Conservation (phyloP, 768 basidiomycete genomes). For the Crucibulum laeve region DNA sequence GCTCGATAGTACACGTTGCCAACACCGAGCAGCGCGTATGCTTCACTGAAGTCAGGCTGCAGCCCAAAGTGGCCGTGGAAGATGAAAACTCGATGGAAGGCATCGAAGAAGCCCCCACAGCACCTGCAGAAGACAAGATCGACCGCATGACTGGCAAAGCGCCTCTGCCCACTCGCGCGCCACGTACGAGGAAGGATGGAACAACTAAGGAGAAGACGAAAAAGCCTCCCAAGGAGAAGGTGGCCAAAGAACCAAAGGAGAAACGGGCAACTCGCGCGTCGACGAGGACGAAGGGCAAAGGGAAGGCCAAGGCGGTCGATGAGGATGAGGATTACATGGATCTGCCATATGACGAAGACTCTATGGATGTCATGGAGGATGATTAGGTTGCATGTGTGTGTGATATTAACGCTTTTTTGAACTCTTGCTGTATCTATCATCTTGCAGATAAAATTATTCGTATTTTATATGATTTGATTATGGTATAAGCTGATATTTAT, state of each 20-base stretch:
- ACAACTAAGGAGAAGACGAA: constrained; percentile 1
- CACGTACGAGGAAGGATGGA: constrained; percentile 8
- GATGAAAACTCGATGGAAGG: constrained; percentile 3
- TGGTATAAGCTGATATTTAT: no score
- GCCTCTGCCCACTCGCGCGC: constrained; percentile 13
- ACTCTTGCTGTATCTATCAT: no score
- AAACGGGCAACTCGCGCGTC: neutral
- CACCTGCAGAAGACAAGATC: constrained; percentile 9
- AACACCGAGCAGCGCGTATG: constrained; percentile 64
- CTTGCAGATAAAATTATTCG: no score
- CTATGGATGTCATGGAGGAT: neutral
- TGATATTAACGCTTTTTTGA: no score
- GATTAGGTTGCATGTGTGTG: no score
- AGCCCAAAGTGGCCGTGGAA: constrained; percentile 24
- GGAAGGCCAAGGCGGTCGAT: constrained; percentile 6
- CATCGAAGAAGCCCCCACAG: constrained; percentile 4
- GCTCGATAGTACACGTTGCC: constrained; percentile 50
- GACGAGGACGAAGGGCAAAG: neutral
- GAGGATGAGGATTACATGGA: neutral
- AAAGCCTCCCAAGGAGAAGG: constrained; percentile 1
- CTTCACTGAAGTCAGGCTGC: constrained; percentile 69
- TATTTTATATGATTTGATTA: no score
- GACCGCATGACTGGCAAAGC: constrained; percentile 21
- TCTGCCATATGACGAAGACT: neutral
- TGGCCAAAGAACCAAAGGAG: neutral